These are phyloP conservation scores for Nepenthes alata DNA, from an alignment of 179 eudicot genomes.

Conservation along the genomic window DNA sequence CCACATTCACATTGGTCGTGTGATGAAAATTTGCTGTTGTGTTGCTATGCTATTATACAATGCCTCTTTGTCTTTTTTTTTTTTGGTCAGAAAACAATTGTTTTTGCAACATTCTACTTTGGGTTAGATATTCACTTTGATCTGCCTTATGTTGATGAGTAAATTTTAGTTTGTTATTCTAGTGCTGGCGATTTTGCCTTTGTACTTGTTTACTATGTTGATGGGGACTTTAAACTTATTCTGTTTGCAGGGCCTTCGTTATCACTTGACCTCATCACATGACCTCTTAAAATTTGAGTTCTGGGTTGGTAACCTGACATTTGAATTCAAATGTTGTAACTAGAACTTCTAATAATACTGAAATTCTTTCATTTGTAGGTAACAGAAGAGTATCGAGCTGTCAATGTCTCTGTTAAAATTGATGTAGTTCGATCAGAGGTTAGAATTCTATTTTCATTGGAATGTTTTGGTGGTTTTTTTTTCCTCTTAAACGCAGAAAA, in stretches of 20 bases:
- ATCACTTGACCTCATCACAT: slow-evolving; percentile 61
- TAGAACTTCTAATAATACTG: slow-evolving; percentile 2
- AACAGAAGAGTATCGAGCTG: slow-evolving; percentile 63
- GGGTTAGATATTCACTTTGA: too few relatives aligned
- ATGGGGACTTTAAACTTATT: slow-evolving; percentile 6
- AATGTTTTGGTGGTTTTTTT: too few relatives aligned
- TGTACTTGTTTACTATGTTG: not conserved
- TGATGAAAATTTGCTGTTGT: too few relatives aligned
- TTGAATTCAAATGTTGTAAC: slow-evolving; percentile 4
- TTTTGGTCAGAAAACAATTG: too few relatives aligned
- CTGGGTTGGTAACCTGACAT: slow-evolving; percentile 51
- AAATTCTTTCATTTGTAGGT: slow-evolving; percentile 26
- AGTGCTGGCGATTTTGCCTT: not conserved
- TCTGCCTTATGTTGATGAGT: too few relatives aligned
- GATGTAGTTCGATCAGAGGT: slow-evolving; percentile 67
- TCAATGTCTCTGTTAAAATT: slow-evolving; percentile 60
- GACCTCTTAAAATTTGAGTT: slow-evolving; percentile 77
- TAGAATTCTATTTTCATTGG: slow-evolving; percentile 6
- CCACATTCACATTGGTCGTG: too few relatives aligned
- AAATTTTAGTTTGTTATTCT: not conserved
- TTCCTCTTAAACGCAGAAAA: too few relatives aligned
- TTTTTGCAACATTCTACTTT: too few relatives aligned
- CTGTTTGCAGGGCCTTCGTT: slow-evolving; percentile 57
- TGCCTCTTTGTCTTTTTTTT: too few relatives aligned
- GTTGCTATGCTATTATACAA: too few relatives aligned